Evolutionary conservation across 1,284 basidiomycete species (phyloP).

Genomic region (Leucoagaricus sp.): DNA sequence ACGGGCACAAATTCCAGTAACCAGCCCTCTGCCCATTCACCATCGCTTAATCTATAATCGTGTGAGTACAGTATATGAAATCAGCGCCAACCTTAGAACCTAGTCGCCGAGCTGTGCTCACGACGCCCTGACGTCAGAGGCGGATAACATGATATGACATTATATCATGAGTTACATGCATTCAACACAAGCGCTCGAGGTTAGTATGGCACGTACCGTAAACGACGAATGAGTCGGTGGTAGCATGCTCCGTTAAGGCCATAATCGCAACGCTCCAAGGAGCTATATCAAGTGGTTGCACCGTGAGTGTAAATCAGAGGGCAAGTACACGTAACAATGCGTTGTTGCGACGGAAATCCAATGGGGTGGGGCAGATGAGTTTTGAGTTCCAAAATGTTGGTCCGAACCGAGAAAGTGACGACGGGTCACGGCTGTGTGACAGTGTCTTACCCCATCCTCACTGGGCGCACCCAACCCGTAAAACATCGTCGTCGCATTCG

Average conservation of each 20-base stretch:
- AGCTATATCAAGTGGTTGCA: no score
- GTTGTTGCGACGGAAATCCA: background rate
- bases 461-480: background rate
- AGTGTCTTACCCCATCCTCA: background rate
- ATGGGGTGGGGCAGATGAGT: no score
- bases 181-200: background rate
- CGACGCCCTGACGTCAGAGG: constrained; percentile 6
- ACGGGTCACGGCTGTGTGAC: constrained; percentile 14
- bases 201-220: background rate
- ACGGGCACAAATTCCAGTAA: background rate
- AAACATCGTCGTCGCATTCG: background rate
- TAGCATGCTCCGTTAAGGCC: background rate
- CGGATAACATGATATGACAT: background rate
- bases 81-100: background rate
- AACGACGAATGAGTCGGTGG: background rate
- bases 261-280: background rate
- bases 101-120: background rate
- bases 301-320: no score
- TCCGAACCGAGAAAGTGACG: constrained; percentile 17
- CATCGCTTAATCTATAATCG: background rate
- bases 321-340: no score
- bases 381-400: background rate
- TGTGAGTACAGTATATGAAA: background rate
- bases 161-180: no score
- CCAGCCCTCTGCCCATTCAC: background rate